These are phyloP conservation scores for Aspergillus panamensis DNA, from an alignment of 495 filamentous ascomycete genomes.

Conservation along the genomic window DNA sequence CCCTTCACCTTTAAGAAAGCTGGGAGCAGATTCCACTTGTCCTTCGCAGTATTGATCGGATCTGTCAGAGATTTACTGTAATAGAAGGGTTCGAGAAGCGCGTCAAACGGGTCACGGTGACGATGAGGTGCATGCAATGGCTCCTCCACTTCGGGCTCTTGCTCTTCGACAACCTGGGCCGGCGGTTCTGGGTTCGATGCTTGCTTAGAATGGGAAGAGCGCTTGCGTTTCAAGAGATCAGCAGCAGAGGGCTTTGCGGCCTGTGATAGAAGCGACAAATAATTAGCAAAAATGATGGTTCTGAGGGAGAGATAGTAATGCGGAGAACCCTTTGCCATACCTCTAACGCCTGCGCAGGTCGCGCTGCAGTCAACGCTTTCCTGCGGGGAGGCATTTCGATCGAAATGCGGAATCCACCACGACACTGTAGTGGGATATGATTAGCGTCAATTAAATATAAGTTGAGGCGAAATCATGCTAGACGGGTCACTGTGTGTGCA, in stretches of 20 bases:
- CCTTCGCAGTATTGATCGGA: conserved; percentile 84
- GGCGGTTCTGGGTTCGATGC: conserved; percentile 8
- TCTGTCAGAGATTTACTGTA: conserved; percentile 91
- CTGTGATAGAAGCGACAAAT: conserved; percentile 11
- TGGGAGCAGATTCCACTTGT: conserved; percentile 95
- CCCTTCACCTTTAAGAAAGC: conserved; percentile 98
- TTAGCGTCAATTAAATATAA: background rate
- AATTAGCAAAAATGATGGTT: conserved; percentile 5
- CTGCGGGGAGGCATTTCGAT: conserved; percentile 28
- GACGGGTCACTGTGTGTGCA: conserved; percentile 10
- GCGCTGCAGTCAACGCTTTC: conserved; percentile 21
- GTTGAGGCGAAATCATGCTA: conserved; percentile 12
- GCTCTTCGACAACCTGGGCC: conserved; percentile 8
- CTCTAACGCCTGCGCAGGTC: conserved; percentile 24
- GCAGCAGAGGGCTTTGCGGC: conserved; percentile 12
- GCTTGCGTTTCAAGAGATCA: conserved; percentile 22
- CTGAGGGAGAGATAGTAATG: conserved; percentile 3
- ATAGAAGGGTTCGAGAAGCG: conserved; percentile 91
- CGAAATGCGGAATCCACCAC: background rate
- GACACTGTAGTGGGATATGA: background rate
- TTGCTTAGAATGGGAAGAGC: conserved; percentile 21
- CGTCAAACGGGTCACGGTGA: conserved; percentile 63
- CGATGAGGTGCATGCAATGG: conserved; percentile 26
- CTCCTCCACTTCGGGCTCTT: conserved; percentile 15
- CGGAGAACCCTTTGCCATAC: conserved; percentile 24